Percentiles rank a stretch among this genome's conserved stretches.
Evolutionary conservation across 169 alveolate genomes (phyloP).

Genomic region (Amoebophrya sp.): DNA sequence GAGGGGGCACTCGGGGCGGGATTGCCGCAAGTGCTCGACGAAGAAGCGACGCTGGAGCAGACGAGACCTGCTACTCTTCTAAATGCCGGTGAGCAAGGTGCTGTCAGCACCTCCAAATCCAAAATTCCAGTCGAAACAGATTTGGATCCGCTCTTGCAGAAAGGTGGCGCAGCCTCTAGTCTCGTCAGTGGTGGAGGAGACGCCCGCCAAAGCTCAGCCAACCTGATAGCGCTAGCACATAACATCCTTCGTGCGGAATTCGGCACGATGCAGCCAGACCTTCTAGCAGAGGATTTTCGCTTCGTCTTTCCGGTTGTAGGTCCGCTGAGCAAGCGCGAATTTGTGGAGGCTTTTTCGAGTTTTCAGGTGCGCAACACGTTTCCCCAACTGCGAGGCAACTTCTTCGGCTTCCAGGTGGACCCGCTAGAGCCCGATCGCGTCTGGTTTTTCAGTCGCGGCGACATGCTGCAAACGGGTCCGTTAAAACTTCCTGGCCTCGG

Average conservation of each 20-base stretch:
- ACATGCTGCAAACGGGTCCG: not conserved
- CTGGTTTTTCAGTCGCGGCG: not conserved
- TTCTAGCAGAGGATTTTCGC: conserved; percentile 12
- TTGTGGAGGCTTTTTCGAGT: not conserved
- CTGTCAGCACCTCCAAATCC: not conserved
- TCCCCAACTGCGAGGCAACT: not conserved
- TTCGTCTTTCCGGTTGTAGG: conserved; percentile 7
- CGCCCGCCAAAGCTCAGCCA: not conserved
- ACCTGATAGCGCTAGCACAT: not conserved
- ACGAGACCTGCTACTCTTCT: not conserved
- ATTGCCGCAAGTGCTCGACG: not conserved
- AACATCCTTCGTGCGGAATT: not conserved
- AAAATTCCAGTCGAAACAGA: not conserved
- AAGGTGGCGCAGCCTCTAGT: too few relatives aligned
- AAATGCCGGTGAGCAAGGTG: too few relatives aligned
- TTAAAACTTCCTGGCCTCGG: not conserved
- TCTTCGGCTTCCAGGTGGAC: not conserved
- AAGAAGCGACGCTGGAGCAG: not conserved
- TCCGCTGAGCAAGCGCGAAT: not conserved
- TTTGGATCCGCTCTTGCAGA: too few relatives aligned
- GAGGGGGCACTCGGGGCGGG: not conserved
- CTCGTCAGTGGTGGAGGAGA: too few relatives aligned
- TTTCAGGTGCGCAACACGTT: not conserved
- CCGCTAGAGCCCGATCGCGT: conserved; percentile 17
- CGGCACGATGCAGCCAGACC: not conserved